These are phyloP conservation scores for Fagopyrum homotropicum DNA, from an alignment of 148 eudicot genomes.

Conservation along the genomic window DNA sequence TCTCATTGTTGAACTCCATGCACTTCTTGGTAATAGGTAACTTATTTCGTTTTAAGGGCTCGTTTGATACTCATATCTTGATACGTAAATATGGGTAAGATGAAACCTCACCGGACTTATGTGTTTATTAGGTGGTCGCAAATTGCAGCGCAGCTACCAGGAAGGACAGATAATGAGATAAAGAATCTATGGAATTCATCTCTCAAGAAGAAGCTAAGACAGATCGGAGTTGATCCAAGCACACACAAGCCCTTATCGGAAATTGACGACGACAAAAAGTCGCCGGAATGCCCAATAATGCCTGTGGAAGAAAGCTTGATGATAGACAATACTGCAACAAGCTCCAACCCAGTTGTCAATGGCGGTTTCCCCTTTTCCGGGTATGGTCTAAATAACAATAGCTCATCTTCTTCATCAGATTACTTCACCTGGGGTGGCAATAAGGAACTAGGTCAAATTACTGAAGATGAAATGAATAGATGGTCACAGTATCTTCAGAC, in stretches of 20 bases:
- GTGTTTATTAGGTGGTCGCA: constrained; percentile 63
- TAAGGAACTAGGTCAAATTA: constrained; percentile 14
- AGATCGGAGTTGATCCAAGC: constrained; percentile 79
- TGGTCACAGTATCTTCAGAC: constrained; percentile 64
- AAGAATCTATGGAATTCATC: constrained; percentile 91
- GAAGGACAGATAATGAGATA: constrained; percentile 87
- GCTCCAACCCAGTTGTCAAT: not conserved
- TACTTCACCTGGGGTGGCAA: not conserved
- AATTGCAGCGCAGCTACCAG: constrained; percentile 80
- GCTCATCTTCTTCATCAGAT: not conserved
- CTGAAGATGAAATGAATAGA: constrained; percentile 44
- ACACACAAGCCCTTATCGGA: constrained; percentile 76
- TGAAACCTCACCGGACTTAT: too few relatives aligned
- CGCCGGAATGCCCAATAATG: too few relatives aligned
- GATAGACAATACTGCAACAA: too few relatives aligned
- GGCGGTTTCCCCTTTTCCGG: not conserved
- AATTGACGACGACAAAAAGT: constrained; percentile 38
- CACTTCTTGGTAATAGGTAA: constrained; percentile 85
- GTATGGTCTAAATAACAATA: not conserved
- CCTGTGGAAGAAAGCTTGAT: too few relatives aligned
- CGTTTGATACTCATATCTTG: too few relatives aligned
- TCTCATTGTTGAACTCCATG: constrained; percentile 75
- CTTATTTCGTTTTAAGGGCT: not conserved
- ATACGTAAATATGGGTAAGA: too few relatives aligned
- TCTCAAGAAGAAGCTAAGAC: constrained; percentile 84